Evolutionary conservation across 2,329 filamentous ascomycete genomes (phyloP), one percentile per base, ranked within the genome.

Genomic region (Trichoderma cornu-damae): DNA sequence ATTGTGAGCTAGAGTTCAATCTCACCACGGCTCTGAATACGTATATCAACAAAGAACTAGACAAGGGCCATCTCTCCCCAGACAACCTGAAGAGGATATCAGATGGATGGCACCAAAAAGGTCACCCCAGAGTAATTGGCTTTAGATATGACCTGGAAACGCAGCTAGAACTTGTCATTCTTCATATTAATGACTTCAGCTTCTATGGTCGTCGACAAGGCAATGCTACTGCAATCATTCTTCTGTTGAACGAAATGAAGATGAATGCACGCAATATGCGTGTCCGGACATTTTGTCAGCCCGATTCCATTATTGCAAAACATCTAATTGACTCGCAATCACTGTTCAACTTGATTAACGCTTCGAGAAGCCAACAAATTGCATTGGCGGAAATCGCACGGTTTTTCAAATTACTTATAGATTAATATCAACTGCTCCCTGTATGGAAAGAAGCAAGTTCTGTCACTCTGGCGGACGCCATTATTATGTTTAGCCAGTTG

Each of bases 111-210:
- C 68, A 72, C 22, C 71, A 75, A 42, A 75, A 77, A 61, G 81
- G 81, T 37, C 79, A 79, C 0, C 79, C 81, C 5, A 76, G 73
- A 56, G 80, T 84, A 7, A 68, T 81, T 20, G 78, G 79, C 11
- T 84, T 83, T 66, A 78, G 80, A 16, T 84, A 81, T 66, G 81
- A 85, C 59, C 67, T 84, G 2, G 81, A 84, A 69, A 83, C 81
- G 1, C 82, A 84, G 68, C 65, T 84, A n/a, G 79, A 82, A 9
- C 74, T 85, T 9, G 67, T 84, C 20, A 64, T 67, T 14, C 65
- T 78, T 7, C 81, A 84, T 61, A 65, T 75, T 26, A 67, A 76
- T 8, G 74, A 78, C 20, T 84, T 85, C 63, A 75, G 75, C 32
- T 84, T 84, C 68, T 78, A 79, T 63, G 79, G 79, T 30, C 73